Percentiles rank a stretch among this genome's conserved stretches.
phyloP scores from a whole-genome alignment of 192 early-diverging fungal species.

The Coemansia sp. region DNA sequence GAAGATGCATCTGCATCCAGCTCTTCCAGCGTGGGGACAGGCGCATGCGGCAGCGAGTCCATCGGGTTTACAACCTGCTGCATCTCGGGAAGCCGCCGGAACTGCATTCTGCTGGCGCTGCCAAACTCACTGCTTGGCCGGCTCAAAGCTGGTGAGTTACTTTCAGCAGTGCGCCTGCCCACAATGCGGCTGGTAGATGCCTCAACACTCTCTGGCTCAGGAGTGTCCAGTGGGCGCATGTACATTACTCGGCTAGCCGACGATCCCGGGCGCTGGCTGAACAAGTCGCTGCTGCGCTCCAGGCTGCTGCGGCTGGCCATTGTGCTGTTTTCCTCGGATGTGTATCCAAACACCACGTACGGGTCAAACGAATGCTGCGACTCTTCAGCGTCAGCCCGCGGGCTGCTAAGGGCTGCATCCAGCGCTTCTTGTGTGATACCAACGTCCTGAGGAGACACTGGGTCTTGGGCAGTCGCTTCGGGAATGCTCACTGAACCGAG shows the following conservation, averaged over 20 bases:
- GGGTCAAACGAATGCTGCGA: constrained; percentile 37
- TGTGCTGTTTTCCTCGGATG: constrained; percentile 49
- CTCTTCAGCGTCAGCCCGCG: constrained; percentile 11
- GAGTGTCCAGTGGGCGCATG: constrained; percentile 36
- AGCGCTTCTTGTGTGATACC: constrained; percentile 12
- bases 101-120: constrained; percentile 13
- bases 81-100: constrained; percentile 26
- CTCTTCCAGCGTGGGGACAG: constrained; percentile 29
- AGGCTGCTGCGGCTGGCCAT: constrained; percentile 53
- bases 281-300: constrained; percentile 33
- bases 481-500: constrained; percentile 14
- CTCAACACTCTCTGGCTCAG: constrained; percentile 10
- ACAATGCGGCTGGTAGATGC: constrained; percentile 10
- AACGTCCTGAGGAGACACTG: background rate
- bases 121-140: constrained; percentile 7
- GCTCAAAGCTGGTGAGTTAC: background rate
- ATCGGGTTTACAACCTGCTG: constrained; percentile 22
- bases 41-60: constrained; percentile 10
- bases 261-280: constrained; percentile 24
- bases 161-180: background rate
- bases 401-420: constrained; percentile 8
- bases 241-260: constrained; percentile 36
- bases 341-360: constrained; percentile 43
- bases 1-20: constrained; percentile 38
- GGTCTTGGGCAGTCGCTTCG: constrained; percentile 5